Evolutionary conservation across 2,329 filamentous ascomycete species (phyloP).

Genomic region (Sarocladium oryzae): DNA sequence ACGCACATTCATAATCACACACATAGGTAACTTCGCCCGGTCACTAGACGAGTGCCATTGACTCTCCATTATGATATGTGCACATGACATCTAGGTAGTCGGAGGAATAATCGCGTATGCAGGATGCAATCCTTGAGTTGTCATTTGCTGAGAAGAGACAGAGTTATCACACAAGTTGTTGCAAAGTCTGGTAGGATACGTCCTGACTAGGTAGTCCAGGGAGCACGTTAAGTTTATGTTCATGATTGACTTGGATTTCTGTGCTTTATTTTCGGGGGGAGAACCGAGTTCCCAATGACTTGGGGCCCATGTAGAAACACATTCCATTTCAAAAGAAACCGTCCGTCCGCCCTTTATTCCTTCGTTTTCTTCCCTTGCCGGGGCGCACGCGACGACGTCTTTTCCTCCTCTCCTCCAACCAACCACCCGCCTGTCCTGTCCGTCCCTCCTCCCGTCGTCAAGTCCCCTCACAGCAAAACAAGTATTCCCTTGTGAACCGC

Average conservation of each 20-base stretch:
- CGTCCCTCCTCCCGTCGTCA: constrained; percentile 4
- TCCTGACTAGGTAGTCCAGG: no score
- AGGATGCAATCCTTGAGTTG: no score
- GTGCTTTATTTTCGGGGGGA: constrained; percentile 27
- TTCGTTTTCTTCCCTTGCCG: constrained; percentile 9
- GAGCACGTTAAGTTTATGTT: not conserved
- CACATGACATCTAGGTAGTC: no score
- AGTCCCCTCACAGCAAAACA: constrained; percentile 26
- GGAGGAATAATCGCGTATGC: no score
- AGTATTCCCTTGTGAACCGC: constrained; percentile 44
- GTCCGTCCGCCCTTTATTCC: constrained; percentile 9
- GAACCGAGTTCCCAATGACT: constrained; percentile 7
- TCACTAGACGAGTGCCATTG: no score
- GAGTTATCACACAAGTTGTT: no score
- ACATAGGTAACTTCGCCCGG: no score
- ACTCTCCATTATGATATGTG: no score
- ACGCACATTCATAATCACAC: no score
- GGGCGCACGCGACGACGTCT: constrained; percentile 8
- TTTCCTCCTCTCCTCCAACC: not conserved
- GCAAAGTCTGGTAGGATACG: no score
- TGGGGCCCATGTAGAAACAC: constrained; percentile 9
- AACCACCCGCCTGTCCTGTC: not conserved
- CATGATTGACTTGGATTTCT: constrained; percentile 19
- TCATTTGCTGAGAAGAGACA: no score
- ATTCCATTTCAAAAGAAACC: constrained; percentile 2